Base-by-base conservation (phyloP, 441 rosid genomes). In the Populus hybrid region DNA sequence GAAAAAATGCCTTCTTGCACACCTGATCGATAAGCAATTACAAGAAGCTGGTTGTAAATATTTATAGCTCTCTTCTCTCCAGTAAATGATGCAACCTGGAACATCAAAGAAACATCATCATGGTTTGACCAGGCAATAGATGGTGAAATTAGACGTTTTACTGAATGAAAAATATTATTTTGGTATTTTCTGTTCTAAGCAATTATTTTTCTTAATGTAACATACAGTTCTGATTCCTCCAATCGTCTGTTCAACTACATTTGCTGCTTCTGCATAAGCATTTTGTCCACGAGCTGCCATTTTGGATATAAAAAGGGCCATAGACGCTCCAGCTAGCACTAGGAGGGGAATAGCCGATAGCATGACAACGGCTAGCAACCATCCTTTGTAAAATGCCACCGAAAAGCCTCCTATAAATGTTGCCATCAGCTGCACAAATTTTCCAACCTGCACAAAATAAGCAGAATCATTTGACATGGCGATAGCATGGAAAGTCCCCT, bases 181-280 rank as follows among this genome's bases (percentile, higher is more conserved):
- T 40, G 46, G 10, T 40, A 40, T 40, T 40, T 46, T 14, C 16
- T 46, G 57, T 87, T 89, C 2, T 34, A 66, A 4, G 59, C 82
- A 46, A 11, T 46, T 46, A 46, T 46, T 46, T 11, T 46, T 46
- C 57, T 46, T 12, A 23, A 10, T 6, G 14, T 32, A 65, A 40
- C 85, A 59, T 85, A 92, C 99, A 0, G 94, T 95, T 92, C 95
- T 83, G 70, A 95, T 95, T 1, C 92, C 88, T 5, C 98, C 94
- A 30, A 94, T 89, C 3, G 97, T 92, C 79, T 92, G 97, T 79
- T 94, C 99, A 32, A 88, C 98, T 7, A 89, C 83, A 77, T 76
- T 79, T 3, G 95, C 89, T n/a, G 97, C 93, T 70, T 89, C 80
- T 3, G 90, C 88, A 77, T 94, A 95, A 73, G 98, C 91, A 32